Conservation (phyloP, 768 basidiomycete species). For the Termitomyces sp. region DNA sequence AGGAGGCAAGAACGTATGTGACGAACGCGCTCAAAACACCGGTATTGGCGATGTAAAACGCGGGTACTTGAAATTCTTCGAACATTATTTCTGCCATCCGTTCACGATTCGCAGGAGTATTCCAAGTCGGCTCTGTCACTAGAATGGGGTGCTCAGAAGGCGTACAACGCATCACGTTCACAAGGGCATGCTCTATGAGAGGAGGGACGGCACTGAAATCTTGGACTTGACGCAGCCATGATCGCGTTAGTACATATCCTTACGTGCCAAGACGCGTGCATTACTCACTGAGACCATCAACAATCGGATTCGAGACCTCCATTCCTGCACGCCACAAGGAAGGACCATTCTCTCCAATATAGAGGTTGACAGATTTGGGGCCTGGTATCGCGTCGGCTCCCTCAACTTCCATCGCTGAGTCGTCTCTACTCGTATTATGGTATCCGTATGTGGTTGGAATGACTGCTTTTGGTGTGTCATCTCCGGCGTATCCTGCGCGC, state of each 20-base stretch:
- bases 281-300: conserved; percentile 76
- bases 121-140: conserved; percentile 96
- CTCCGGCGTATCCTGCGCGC: conserved; percentile 95
- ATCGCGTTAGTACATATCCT: neutral
- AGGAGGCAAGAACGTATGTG: neutral
- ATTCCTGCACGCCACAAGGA: conserved; percentile 88
- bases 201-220: conserved; percentile 74
- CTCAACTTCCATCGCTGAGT: conserved; percentile 43
- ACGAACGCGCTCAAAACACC: conserved; percentile 89
- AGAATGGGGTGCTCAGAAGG: conserved; percentile 87
- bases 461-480: conserved; percentile 91
- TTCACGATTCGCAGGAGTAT: conserved; percentile 87
- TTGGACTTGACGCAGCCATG: conserved; percentile 36
- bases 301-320: conserved; percentile 80
- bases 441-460: conserved; percentile 89
- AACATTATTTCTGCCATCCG: conserved; percentile 97
- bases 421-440: conserved; percentile 44
- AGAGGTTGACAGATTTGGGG: conserved; percentile 53
- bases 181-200: conserved; percentile 69
- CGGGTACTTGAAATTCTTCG: conserved; percentile 91
- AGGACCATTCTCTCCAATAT: conserved; percentile 83
- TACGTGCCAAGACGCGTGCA: neutral
- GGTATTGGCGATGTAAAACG: conserved; percentile 94
- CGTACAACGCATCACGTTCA: conserved; percentile 70
- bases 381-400: conserved; percentile 25